Evolutionary conservation across 2,329 filamentous ascomycete genomes (phyloP), one percentile per base, ranked within the genome.

Genomic region (Sphaerulina musiva): DNA sequence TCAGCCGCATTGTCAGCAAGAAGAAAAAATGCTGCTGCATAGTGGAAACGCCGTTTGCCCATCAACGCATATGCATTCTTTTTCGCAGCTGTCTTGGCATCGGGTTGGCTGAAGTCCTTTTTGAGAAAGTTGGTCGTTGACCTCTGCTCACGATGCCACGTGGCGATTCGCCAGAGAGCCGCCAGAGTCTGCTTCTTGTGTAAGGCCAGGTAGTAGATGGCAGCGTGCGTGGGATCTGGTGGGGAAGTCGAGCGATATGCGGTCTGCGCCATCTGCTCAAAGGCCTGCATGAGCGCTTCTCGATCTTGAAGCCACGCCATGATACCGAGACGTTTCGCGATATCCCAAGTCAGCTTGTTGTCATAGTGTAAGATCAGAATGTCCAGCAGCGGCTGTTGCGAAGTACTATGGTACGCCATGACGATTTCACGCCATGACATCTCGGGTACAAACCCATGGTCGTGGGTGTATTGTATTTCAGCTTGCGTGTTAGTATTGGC

Each of bases 1-100:
- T 95, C 90, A 51, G 85, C 82, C 0, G 95, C 76, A 64, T 86
- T 85, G 61, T 91, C 90, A 1, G 88, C 95, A 1, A 98, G 78
- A 5, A 98, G 77, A 74, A 98, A 98, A 73, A 97, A 98, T 0
- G 93, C 87, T 0, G 92, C 93, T 2, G 93, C 91, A 66, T 98
- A 98, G 72, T 89, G 89, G 69, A 96, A 96, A 47, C 93, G 80
- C 43, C 89, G 81, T 71, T 90, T 95, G 60, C 92, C 93, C 67
- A 98, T 84, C 51, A 98, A 73, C 2, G 93, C 92, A 72, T 96
- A 98, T 0, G 93, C 93, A 69, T 98, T 98, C 72, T 98, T 98
- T 56, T 95, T 75, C 0, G 93, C 93, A 4, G 89, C 83, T 1
- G 87, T 95, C 68, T 82, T 87, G 88, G 93, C 97, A 62, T 88